Evolutionary conservation across 2,329 filamentous ascomycete species (phyloP).

Genomic region (Coniochaeta prunicola): DNA sequence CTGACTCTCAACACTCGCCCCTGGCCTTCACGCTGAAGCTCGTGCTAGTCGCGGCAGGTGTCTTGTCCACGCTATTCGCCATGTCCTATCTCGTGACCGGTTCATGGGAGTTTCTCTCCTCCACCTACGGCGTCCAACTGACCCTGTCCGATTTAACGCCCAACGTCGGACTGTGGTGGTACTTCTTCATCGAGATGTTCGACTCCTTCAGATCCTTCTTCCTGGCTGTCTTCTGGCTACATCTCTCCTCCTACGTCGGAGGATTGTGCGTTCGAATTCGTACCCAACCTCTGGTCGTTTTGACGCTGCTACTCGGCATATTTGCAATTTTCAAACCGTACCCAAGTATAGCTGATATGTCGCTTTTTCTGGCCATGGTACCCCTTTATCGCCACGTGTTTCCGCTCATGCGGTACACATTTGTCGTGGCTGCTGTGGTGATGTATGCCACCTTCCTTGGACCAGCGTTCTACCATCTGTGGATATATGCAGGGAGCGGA

Average conservation of each 20-base stretch:
- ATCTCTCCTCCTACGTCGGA: slow-evolving; percentile 82
- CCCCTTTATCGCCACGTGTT: slow-evolving; percentile 88
- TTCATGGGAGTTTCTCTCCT: slow-evolving; percentile 81
- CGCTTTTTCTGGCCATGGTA: slow-evolving; percentile 75
- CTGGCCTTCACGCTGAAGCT: slow-evolving; percentile 47
- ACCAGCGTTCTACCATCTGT: slow-evolving; percentile 92
- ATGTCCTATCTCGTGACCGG: slow-evolving; percentile 68
- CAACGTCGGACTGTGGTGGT: slow-evolving; percentile 98
- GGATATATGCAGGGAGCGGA: slow-evolving; percentile 96
- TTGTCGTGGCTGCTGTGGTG: slow-evolving; percentile 74
- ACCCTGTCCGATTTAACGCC: slow-evolving; percentile 88
- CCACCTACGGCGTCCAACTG: slow-evolving; percentile 90
- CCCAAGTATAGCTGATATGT: slow-evolving; percentile 84
- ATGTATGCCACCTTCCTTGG: slow-evolving; percentile 85
- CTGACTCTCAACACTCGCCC: slow-evolving; percentile 20
- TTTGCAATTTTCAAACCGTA: slow-evolving; percentile 97
- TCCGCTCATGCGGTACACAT: slow-evolving; percentile 88
- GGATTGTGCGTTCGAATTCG: slow-evolving; percentile 78
- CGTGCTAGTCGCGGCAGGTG: slow-evolving; percentile 42
- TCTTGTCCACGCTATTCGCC: slow-evolving; percentile 55
- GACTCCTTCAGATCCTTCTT: slow-evolving; percentile 97
- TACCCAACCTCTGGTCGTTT: slow-evolving; percentile 77
- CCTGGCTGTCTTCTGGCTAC: slow-evolving; percentile 95
- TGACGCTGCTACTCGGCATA: slow-evolving; percentile 78
- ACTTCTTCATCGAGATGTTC: slow-evolving; percentile 99